These are phyloP conservation scores for Drechslerella stenobrocha DNA, from an alignment of 2,329 filamentous ascomycete genomes.

Conservation along the genomic window DNA sequence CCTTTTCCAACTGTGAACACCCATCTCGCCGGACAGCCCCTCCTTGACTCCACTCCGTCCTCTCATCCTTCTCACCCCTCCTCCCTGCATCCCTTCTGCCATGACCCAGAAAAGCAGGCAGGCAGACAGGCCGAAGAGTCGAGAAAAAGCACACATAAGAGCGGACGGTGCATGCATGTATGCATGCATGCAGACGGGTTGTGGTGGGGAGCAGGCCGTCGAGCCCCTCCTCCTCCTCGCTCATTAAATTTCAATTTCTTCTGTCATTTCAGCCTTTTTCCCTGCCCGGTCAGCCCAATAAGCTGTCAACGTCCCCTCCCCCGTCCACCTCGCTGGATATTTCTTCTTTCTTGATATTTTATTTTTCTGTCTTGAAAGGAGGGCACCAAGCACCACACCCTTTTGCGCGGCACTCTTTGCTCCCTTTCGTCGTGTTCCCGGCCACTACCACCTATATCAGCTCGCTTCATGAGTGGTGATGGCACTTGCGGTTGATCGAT, in stretches of 20 bases:
- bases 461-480: conserved; percentile 7
- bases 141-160: conserved; percentile 44
- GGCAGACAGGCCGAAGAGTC: conserved; percentile 13
- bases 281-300: conserved; percentile 51
- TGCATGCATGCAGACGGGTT: conserved; percentile 18
- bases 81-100: conserved; percentile 38
- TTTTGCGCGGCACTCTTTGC: conserved; percentile 6
- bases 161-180: conserved; percentile 10
- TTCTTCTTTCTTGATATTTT: conserved; percentile 49
- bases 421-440: conserved; percentile 39
- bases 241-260: conserved; percentile 45
- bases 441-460: conserved; percentile 15
- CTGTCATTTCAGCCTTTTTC: conserved; percentile 50
- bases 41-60: background rate
- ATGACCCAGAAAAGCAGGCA: conserved; percentile 46
- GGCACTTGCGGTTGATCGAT: background rate
- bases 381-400: conserved; percentile 22
- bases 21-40: background rate
- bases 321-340: conserved; percentile 38
- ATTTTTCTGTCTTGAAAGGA: conserved; percentile 3
- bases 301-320: conserved; percentile 47
- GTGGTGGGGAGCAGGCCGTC: conserved; percentile 18
- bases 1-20: no score
- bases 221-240: conserved; percentile 32
- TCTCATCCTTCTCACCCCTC: conserved; percentile 32